Base-by-base conservation (phyloP, 768 basidiomycete species). In the Russula compacta region DNA sequence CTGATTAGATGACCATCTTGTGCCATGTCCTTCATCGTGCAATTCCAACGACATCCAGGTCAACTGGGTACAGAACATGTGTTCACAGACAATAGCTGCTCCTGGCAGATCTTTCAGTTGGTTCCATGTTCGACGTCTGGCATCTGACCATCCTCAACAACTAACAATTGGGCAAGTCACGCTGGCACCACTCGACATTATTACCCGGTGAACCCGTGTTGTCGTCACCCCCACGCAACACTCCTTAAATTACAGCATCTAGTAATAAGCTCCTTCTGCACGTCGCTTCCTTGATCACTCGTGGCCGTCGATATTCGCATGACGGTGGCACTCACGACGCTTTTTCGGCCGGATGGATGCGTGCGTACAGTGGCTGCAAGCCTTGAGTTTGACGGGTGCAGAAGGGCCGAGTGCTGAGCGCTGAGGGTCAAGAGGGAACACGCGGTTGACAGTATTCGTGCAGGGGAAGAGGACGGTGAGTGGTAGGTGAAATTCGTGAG, bases 401-500 rank as follows among this genome's bases (percentile, higher is more conserved):
- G 75, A 79, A 77, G 61, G 76, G 73, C 15, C 74, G 87, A 44
- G 76, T 85, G 11, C 83, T 79, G 87, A 44, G 76, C 85, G 11
- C 83, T 79, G 47, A 71, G 69, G 58, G 58, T 72, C 46, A 69
- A 69, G 42, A 73, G 72, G 24, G 74, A 65, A 14, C 60, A 63
- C 42, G 67, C 58, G n/a, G 67, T 65, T 19, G 68, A 69, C 42
- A 71, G 70, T 32, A 69, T 61, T n/a, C 73, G 71, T 3, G 77
- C 76, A 32, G 76, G 73, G 15, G 75, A 74, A 43, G 84, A 81
- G 54, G 82, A 84, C 56, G 89, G 80, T n/a, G 93, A 94, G 57
- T 94, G 91, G 90, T 84, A 92, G 68, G 77, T 89, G 0, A 95
- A 97, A 75, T 72, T 95, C 36, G 76, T 85, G 2, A 89, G 86